Evolutionary conservation across 148 eudicot genomes (phyloP), one percentile per base, ranked within the genome.

Genomic region (Bassia scoparia): DNA sequence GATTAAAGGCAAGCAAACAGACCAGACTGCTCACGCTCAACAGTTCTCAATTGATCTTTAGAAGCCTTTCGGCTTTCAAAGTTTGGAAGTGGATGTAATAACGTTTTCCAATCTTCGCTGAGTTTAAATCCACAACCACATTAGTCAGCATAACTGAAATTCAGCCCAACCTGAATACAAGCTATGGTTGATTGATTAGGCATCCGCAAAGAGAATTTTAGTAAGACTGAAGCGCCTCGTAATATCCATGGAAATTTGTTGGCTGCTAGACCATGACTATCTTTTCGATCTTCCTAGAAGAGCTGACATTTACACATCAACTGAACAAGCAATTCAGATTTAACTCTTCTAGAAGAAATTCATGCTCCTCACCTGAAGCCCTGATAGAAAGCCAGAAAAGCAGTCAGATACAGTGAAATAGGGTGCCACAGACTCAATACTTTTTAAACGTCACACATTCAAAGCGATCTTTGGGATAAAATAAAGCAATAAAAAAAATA

Each of bases 221-320:
- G 59, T 49, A 70, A 23, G 49, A 95, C 98, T 97, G 91, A 80
- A 95, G 83, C 48, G 98, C 98, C 86, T 95, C 98, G 64, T 95
- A 71, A 95, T 95, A 80, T 95, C 98, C 98, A 2, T 97, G 98
- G 77, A 95, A 95, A 82, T 95, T 95, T 53, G 99, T 95, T 75
- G 99, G 99, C 99, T 48, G 99, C 99, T 83, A 95, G 76, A 95
- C 99, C 99, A 95, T 95, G 78, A 95, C 99, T 74, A 95, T 82
- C 83, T 95, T n/a, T 95, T 66, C 99, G 99, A 70, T 95, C 99
- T 88, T 95, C 99, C 88, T 87, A 41, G 96, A 85, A 75, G 83
- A 61, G 73, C 90, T 84, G 72, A 82, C 86, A 81, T 80, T 95
- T 31, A 90, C 99, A 70, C 99, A 83, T 95, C 99, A 59, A 95